Base-by-base conservation (phyloP, 345 rosid species). In the Ceriops zippeliana region DNA sequence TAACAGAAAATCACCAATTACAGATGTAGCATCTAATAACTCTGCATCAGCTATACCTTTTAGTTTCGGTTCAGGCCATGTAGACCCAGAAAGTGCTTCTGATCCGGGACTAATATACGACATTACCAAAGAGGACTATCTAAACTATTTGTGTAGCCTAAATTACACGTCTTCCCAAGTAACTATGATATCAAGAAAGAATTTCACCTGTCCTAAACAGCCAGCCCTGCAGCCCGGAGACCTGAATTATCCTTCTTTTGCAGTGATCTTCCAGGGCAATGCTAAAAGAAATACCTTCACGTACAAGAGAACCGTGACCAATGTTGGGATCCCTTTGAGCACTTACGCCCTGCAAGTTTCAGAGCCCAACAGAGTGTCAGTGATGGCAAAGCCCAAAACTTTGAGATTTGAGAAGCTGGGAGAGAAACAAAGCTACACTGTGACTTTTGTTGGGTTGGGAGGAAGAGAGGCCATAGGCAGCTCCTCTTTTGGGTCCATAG, bases 201-300 rank as follows among this genome's bases (percentile, higher is more conserved):
- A 35, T 31, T 80, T 70, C 66, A 66, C 70, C 5, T 83, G 92
- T 68, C 82, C 79, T 5, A 35, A 38, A 3, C 26, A 46, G 5
- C 15, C 54, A 58, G 42, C 13, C 2, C 32, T 65, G 11, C 82
- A 58, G 42, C 77, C 86, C 0, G 82, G 84, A 1, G 82, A 84
- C 72, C 66, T 87, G 73, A 87, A 87, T 68, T 85, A 82, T 65
- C 92, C 89, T 24, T 87, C 88, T 3, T 87, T 87, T 52, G 85
- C 86, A 1, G 82, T 87, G 54, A 78, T 52, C 51, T 73, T 88
- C 68, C 19, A 67, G 42, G 31, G 42, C 0, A 62, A 47, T 21
- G 54, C 77, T 6, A 6, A 38, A 27, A 82, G 56, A 5, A 7
- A 7, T 32, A 82, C 66, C 1, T 6, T 66, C 8, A 73, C 78